A percentile compares a stretch with the other conserved stretches of the same genome.
Evolutionary conservation across 352 stramenopile genomes (phyloP).

Genomic region (Globisporangium paroecandrum): DNA sequence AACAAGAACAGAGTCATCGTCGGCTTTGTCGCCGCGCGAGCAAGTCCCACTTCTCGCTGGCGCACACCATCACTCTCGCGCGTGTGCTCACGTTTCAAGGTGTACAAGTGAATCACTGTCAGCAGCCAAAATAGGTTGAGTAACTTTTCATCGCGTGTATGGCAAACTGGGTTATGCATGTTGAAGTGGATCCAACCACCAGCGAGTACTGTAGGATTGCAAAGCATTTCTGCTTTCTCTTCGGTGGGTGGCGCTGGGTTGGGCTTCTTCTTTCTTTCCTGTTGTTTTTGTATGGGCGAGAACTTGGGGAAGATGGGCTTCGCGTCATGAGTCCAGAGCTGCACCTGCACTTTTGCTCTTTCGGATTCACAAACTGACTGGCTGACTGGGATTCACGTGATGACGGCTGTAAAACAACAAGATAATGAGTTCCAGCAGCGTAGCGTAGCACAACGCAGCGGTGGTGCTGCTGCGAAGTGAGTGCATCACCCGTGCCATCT

Average conservation of each 20-base stretch:
- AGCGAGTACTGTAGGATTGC: background rate
- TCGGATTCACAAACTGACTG: background rate
- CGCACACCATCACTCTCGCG: background rate
- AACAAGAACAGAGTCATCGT: background rate
- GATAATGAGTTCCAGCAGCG: background rate
- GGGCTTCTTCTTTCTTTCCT: background rate
- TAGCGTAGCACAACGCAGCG: background rate
- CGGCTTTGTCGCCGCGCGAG: background rate
- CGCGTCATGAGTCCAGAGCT: background rate
- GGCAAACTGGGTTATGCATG: background rate
- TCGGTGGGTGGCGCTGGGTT: background rate
- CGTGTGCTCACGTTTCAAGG: background rate
- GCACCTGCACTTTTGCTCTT: background rate
- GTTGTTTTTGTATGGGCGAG: background rate
- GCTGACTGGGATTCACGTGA: background rate
- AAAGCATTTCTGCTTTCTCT: slow-evolving; percentile 1
- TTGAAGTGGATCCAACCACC: background rate
- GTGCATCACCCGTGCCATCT: background rate
- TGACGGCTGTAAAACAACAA: background rate
- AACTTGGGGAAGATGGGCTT: background rate
- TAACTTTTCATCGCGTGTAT: background rate
- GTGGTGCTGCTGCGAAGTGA: background rate
- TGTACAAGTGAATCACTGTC: background rate
- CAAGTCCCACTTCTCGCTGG: background rate
- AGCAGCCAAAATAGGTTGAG: background rate